Percentiles rank a stretch among this genome's conserved stretches.
Conservation (phyloP, 805 yeast genomes). For the Saccharomycopsis javanensis region DNA sequence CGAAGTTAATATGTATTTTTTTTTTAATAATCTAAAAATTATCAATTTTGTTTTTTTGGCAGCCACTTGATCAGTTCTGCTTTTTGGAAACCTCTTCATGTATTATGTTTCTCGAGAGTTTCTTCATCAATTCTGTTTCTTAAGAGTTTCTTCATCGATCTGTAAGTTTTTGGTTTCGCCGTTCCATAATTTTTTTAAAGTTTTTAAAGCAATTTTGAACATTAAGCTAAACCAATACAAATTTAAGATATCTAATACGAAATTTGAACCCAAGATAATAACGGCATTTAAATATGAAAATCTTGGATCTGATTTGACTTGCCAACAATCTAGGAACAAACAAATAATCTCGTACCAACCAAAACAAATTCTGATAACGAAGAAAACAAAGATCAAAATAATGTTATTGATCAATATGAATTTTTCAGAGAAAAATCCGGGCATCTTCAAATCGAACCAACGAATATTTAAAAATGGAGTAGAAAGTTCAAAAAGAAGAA, state of each 20-base stretch:
- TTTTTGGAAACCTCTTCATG: too few relatives aligned
- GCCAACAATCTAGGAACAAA: slow-evolving; percentile 39
- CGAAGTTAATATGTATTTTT: background rate
- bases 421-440: slow-evolving; percentile 45
- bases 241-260: slow-evolving; percentile 55
- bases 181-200: slow-evolving; percentile 25
- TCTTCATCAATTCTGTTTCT: background rate
- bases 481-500: slow-evolving; percentile 72
- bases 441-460: slow-evolving; percentile 74
- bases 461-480: slow-evolving; percentile 85
- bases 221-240: slow-evolving; percentile 74
- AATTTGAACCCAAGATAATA: slow-evolving; percentile 37
- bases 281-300: slow-evolving; percentile 34
- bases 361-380: slow-evolving; percentile 66
- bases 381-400: slow-evolving; percentile 53
- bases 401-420: slow-evolving; percentile 55
- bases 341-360: slow-evolving; percentile 60
- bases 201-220: slow-evolving; percentile 52
- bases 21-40: too few relatives aligned
- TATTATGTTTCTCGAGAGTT: too few relatives aligned
- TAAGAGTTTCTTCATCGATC: slow-evolving; percentile 16
- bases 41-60: too few relatives aligned
- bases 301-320: slow-evolving; percentile 32
- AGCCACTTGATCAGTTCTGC: too few relatives aligned
- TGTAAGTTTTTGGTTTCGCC: slow-evolving; percentile 18